Base-by-base conservation (phyloP, 495 filamentous ascomycete species). In the Penicillium riverlandense region DNA sequence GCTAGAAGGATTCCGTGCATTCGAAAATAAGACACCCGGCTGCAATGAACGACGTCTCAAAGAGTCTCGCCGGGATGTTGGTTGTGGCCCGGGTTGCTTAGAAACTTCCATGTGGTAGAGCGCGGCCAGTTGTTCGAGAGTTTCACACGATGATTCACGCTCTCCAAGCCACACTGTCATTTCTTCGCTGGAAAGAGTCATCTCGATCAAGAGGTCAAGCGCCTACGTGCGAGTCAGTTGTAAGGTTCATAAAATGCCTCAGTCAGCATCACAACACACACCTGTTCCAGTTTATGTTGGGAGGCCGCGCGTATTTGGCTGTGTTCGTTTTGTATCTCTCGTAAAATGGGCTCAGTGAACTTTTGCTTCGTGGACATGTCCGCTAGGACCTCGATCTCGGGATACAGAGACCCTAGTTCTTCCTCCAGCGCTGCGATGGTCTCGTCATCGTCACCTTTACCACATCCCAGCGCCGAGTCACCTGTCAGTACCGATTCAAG, bases 321-420 rank as follows among this genome's bases (percentile, higher is more conserved):
- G 16, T 67, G 62, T 28, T 59, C 54, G 29, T 58, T 53, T 30
- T 59, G 54, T 29, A 74, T 56, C 41, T 63, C 65, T 1, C 54
- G 63, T 4, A 82, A 61, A 11, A 80, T 78, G 1, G 76, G 79
- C 47, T 77, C 69, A 4, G 76, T 59, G 49, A 73, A 79, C 51
- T 82, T 73, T 44, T 83, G 78, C 53, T 77, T 74, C 1, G 71
- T 69, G 16, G 76, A 75, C 70, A 84, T 78, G 46, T 83, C 76
- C 3, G 79, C 75, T 29, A 84, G 66, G 2, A 79, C 71, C 10
- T 78, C 69, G 47, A 84, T 78, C 46, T 84, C 80, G 0, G 77
- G 70, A 45, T 80, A 81, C 4, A 84, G 56, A 11, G 80, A 78
- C 31, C 80, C 79, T 5, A 83, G 54, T 43, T 84, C 80, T 34